These are phyloP conservation scores for Mikania micrantha DNA, from an alignment of 129 eudicot species.

Conservation along the genomic window DNA sequence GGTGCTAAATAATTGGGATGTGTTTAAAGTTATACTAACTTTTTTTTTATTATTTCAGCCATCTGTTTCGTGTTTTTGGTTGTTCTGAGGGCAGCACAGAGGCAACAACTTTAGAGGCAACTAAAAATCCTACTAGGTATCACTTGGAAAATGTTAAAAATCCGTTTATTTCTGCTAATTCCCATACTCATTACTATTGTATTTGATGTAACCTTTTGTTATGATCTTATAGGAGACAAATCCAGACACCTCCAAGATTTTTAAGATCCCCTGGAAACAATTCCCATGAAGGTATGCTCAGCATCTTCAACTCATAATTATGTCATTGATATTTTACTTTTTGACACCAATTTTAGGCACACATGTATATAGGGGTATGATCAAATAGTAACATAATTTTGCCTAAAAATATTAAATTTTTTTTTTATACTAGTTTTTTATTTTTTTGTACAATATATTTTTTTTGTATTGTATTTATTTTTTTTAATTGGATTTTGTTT, in stretches of 20 bases:
- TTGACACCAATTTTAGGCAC: not conserved
- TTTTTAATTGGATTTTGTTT: no score
- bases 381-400: no score
- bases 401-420: no score
- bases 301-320: not conserved
- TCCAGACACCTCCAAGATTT: constrained; percentile 68
- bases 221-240: constrained; percentile 50
- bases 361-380: no score
- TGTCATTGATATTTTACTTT: not conserved
- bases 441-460: no score
- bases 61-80: constrained; percentile 84
- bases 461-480: no score
- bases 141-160: not conserved
- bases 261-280: constrained; percentile 55
- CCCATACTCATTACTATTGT: not conserved
- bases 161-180: not conserved
- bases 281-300: constrained; percentile 57
- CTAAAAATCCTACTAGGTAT: constrained; percentile 94
- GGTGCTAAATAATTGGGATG: not conserved
- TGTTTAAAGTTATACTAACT: constrained; percentile 10
- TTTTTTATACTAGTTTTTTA: no score
- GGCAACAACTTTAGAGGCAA: constrained; percentile 90
- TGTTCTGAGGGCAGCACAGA: constrained; percentile 81
- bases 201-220: not conserved
- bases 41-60: constrained; percentile 43